Evolutionary conservation across 441 rosid species (phyloP), one percentile per base, ranked within the genome.

Genomic region (Populus tomentosa): DNA sequence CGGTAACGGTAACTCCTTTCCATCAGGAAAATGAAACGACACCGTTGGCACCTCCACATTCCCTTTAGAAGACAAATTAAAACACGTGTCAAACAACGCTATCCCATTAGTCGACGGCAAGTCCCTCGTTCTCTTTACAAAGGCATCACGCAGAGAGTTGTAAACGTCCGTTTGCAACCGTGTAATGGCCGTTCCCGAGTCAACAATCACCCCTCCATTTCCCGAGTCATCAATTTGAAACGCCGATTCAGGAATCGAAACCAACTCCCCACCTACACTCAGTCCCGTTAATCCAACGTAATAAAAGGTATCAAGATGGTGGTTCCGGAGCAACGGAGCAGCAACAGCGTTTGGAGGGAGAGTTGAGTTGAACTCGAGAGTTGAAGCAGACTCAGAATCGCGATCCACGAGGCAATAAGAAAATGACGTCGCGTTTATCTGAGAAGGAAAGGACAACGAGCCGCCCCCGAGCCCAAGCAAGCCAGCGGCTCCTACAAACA

Each of bases 401-500:
- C 97, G 89, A 77, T 94, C 98, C 16, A 90, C 95, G 7, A 95
- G 85, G 82, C 97, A 95, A 84, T 95, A 93, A 7, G 95, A 89
- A 85, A 93, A 93, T 72, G 88, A 78, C 26, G 86, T 77, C 46
- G 85, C 89, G 40, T 90, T 87, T 13, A 91, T 81, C 84, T 93
- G 98, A 0, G 94, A 69, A 2, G 98, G 97, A 40, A 95, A 89
- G 6, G 97, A 93, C 11, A 95, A 84, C 6, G 78, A 85, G 21
- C 99, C 99, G 23, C 97, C 91, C 67, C 99, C 97, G 24, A 95
- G 93, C 30, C 97, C 98, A 26, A 93, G 79, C 6, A 95, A 83
- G n/a, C 99, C 99, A 20, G 93, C 95, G 0, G 98, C 99, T 50
- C 94, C 99, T 3, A 89, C 84, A 67, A 95, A 93, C 74, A 93